Conservation (phyloP, 495 filamentous ascomycete genomes). For the Penicillium riverlandense region DNA sequence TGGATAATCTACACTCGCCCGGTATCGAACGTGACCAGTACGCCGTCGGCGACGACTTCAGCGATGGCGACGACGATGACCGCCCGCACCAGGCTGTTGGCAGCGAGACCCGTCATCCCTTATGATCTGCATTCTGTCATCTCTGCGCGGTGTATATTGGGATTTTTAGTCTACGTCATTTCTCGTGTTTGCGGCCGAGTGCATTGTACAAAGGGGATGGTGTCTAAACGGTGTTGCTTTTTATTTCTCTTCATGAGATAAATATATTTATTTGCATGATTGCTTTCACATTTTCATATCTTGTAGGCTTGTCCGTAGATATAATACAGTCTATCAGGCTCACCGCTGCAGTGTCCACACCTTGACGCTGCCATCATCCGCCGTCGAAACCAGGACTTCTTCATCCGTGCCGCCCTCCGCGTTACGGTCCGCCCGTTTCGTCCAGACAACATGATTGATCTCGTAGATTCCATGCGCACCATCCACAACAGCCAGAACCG, state of each 20-base stretch:
- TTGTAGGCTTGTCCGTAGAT: neutral
- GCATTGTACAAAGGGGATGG: neutral
- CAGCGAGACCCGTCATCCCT: conserved; percentile 1
- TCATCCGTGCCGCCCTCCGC: conserved; percentile 40
- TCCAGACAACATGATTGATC: conserved; percentile 84
- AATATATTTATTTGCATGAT: neutral
- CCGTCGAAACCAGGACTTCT: conserved; percentile 72
- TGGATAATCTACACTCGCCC: conserved; percentile 63
- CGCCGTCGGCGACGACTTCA: conserved; percentile 32
- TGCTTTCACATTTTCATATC: neutral
- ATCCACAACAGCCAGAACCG: conserved; percentile 53
- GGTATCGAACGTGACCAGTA: conserved; percentile 33
- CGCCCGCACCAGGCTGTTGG: conserved; percentile 4
- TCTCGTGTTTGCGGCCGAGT: neutral
- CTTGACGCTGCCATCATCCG: conserved; percentile 71
- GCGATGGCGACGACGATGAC: conserved; percentile 29
- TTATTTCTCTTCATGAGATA: neutral
- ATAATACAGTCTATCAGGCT: conserved; percentile 2
- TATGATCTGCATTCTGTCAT: conserved; percentile 5
- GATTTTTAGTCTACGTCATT: too few species aligned
- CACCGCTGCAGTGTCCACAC: conserved; percentile 52
- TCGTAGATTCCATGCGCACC: conserved; percentile 86
- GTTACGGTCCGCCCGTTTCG: conserved; percentile 35
- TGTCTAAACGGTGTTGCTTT: neutral
- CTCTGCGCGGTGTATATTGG: neutral